Base-by-base conservation (phyloP, 106 monocot species). In the Acorus gramineus region DNA sequence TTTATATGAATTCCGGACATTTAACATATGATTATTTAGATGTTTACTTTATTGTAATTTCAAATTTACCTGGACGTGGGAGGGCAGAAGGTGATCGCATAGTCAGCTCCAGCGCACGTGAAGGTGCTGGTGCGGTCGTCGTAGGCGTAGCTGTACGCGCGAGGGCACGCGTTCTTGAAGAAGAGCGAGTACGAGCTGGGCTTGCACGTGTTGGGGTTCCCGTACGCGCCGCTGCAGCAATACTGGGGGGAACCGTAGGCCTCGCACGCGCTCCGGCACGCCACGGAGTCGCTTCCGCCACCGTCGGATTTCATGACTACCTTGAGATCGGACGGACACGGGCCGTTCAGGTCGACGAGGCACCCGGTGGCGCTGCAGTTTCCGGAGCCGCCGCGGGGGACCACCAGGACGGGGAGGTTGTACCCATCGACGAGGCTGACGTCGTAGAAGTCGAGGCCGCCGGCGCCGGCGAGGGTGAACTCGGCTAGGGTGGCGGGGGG, bases 261-360 rank as follows among this genome's bases (percentile, higher is more conserved):
- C 59, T 87, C 95, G 78, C 95, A 96, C 11, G 95, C 95, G 74
- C 95, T 96, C 69, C 52, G 62, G 70, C 95, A 96, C 14, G 95
- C 95, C 53, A 87, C 80, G 6, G 63, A 58, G 28, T 61, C 77
- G 9, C 74, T 58, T 42, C 63, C 66, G n/a, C 73, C 71, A 4
- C 62, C 72, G 1, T 47, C 59, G 60, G n/a, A 14, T 44, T 70
- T 2, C 42, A 52, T 11, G 47, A 57, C 9, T 44, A 90, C 86
- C 76, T 76, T 84, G 14, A 94, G 79, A 44, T 90, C 90, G 7
- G 81, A 66, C 56, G 94, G 94, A 66, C 94, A 95, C 14, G 62
- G 14, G 52, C 77, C 79, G 66, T 91, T 91, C 28, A 86, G 73
- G 69, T 91, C 84, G 12, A 77, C 83, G 11, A 79, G 53, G 71